Percentiles rank a stretch among this genome's conserved stretches.
Conservation (phyloP, 1,284 basidiomycete species). For the Rhodotorula mucilaginosa region DNA sequence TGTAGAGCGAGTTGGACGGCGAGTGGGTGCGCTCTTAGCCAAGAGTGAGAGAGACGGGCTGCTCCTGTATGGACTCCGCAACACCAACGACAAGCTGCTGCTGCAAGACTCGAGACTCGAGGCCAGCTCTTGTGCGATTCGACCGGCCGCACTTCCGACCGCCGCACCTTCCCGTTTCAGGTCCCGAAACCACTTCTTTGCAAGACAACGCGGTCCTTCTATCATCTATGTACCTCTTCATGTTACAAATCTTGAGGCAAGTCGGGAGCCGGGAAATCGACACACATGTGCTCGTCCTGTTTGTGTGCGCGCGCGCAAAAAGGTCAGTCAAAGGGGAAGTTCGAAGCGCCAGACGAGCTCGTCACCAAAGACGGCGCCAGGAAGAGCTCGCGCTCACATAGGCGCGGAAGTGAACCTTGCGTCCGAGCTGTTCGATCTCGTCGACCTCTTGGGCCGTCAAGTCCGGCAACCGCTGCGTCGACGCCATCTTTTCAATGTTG, state of each 20-base stretch:
- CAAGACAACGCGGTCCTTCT: background rate
- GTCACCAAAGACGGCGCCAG: too few relatives aligned
- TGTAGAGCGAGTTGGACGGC: background rate
- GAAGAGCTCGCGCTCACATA: conserved; percentile 39
- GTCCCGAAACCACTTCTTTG: background rate
- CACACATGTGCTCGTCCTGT: conserved; percentile 35
- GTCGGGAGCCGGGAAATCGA: conserved; percentile 32
- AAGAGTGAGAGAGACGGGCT: too few relatives aligned
- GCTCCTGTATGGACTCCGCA: too few relatives aligned
- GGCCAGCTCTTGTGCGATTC: too few relatives aligned
- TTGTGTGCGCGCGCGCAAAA: background rate
- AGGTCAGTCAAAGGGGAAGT: background rate
- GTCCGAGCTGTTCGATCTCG: conserved; percentile 62
- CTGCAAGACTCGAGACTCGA: too few relatives aligned
- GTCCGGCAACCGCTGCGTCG: conserved; percentile 58
- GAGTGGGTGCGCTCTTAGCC: background rate
- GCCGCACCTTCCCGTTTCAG: background rate
- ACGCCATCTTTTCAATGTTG: conserved; percentile 65
- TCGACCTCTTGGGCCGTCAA: conserved; percentile 62
- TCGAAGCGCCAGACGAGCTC: too few relatives aligned
- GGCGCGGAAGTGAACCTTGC: conserved; percentile 59
- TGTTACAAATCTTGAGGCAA: conserved; percentile 13
- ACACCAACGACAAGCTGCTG: too few relatives aligned
- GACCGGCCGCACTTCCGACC: too few relatives aligned
- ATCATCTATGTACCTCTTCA: background rate